A percentile compares a stretch with the other conserved stretches of the same genome.
These are phyloP conservation scores for Umbelopsis ramanniana DNA, from an alignment of 192 early-diverging fungal species.

Conservation along the genomic window DNA sequence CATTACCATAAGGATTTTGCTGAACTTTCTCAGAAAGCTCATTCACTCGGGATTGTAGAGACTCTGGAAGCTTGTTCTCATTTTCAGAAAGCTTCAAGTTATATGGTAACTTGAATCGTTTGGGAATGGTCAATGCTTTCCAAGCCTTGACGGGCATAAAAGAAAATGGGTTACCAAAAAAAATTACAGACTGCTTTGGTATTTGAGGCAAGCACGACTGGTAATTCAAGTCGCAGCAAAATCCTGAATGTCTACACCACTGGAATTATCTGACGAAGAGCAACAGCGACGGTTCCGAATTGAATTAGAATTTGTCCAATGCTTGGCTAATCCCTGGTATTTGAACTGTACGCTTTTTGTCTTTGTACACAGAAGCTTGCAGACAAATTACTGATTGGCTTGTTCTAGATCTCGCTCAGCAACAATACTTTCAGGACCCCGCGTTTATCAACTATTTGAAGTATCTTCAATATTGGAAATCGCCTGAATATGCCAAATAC, in stretches of 20 bases:
- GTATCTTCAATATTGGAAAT: slow-evolving; percentile 90
- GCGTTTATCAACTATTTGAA: slow-evolving; percentile 89
- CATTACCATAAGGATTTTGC: slow-evolving; percentile 28
- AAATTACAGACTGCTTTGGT: not conserved
- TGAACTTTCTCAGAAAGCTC: slow-evolving; percentile 12
- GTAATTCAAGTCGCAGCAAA: no score
- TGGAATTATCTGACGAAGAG: slow-evolving; percentile 22
- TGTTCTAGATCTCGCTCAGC: slow-evolving; percentile 75
- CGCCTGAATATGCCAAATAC: slow-evolving; percentile 89
- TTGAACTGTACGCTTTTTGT: slow-evolving; percentile 67
- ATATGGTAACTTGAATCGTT: slow-evolving; percentile 1
- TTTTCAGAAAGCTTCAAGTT: not conserved
- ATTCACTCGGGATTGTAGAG: not conserved
- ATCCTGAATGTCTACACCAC: not conserved
- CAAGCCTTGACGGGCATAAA: not conserved
- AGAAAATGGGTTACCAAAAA: not conserved
- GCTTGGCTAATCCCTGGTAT: slow-evolving; percentile 93
- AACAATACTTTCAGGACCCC: slow-evolving; percentile 81
- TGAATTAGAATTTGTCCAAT: slow-evolving; percentile 96
- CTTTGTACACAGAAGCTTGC: not conserved
- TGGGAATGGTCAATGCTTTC: not conserved
- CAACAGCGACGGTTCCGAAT: slow-evolving; percentile 72
- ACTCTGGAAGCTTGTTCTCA: not conserved
- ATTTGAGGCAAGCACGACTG: no score
- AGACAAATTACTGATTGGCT: not conserved